Evolutionary conservation across 306 rosid genomes (phyloP).

Genomic region (Trichosanthes truncata): DNA sequence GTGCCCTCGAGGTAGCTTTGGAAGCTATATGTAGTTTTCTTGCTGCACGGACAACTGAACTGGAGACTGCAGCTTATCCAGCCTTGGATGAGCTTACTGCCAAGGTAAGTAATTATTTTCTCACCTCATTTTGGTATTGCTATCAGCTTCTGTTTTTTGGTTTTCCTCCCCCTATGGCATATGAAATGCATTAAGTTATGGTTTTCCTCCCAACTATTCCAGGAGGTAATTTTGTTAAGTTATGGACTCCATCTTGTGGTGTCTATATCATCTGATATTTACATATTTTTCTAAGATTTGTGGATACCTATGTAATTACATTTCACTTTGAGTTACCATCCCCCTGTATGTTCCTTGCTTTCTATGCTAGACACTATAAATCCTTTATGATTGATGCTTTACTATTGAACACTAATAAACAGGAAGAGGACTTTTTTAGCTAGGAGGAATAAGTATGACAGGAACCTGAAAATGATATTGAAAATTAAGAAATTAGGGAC

Average conservation of each 20-base stretch:
- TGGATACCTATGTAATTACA: not conserved
- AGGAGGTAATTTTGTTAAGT: not conserved
- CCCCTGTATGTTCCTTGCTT: not conserved
- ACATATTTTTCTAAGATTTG: not conserved
- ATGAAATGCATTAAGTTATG: not conserved
- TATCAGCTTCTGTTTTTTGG: not conserved
- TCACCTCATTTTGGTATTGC: conserved; percentile 9
- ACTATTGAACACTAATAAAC: not conserved
- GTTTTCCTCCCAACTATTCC: not conserved
- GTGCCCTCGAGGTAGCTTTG: conserved; percentile 90
- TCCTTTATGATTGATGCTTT: not conserved
- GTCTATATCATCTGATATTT: not conserved
- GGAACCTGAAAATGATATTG: not conserved
- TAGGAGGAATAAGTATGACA: not conserved
- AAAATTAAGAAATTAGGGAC: not conserved
- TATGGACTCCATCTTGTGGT: not conserved
- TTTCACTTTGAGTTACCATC: not conserved
- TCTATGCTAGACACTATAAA: not conserved
- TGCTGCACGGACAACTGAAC: conserved; percentile 85
- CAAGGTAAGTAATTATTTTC: conserved; percentile 39
- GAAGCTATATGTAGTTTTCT: conserved; percentile 96
- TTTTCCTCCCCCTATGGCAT: not conserved
- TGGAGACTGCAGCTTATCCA: conserved; percentile 93
- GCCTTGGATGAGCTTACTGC: conserved; percentile 92
- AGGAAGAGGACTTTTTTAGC: not conserved